Evolutionary conservation across 768 basidiomycete genomes (phyloP).

Genomic region (Symmetrospora coprosmae): DNA sequence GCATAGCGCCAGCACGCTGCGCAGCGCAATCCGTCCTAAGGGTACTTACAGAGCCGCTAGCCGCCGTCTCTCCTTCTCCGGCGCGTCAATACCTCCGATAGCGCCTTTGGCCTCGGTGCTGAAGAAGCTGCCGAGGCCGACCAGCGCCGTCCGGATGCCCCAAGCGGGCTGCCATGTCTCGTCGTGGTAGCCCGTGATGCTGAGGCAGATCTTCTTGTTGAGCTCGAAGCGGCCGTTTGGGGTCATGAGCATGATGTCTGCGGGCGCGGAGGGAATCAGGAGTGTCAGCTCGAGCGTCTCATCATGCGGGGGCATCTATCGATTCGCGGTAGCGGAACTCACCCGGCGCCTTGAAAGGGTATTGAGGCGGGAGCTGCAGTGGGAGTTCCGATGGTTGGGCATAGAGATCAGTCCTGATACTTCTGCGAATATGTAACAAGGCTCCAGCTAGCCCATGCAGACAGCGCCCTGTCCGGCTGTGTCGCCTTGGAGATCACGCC

Average conservation of each 20-base stretch:
- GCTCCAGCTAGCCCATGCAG: too few species aligned
- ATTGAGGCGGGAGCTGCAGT: conserved; percentile 76
- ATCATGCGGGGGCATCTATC: too few species aligned
- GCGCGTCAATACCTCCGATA: conserved; percentile 35
- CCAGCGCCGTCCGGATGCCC: conserved; percentile 70
- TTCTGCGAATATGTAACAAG: too few species aligned
- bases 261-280: conserved; percentile 72
- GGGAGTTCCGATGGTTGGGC: not conserved
- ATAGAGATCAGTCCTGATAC: not conserved
- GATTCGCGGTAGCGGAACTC: not conserved
- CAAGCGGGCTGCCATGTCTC: conserved; percentile 96
- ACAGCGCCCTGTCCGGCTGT: too few species aligned
- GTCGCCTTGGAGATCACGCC: too few species aligned
- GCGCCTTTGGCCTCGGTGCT: conserved; percentile 35
- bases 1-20: not conserved
- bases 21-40: not conserved
- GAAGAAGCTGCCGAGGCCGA: conserved; percentile 38
- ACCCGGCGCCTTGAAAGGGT: conserved; percentile 36
- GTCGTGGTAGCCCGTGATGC: conserved; percentile 86
- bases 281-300: not conserved
- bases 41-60: conserved; percentile 28
- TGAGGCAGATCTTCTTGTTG: conserved; percentile 91
- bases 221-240: conserved; percentile 91
- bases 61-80: conserved; percentile 34
- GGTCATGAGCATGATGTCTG: conserved; percentile 87